Conservation (phyloP, 768 basidiomycete species). For the Sutorius australiensis region DNA sequence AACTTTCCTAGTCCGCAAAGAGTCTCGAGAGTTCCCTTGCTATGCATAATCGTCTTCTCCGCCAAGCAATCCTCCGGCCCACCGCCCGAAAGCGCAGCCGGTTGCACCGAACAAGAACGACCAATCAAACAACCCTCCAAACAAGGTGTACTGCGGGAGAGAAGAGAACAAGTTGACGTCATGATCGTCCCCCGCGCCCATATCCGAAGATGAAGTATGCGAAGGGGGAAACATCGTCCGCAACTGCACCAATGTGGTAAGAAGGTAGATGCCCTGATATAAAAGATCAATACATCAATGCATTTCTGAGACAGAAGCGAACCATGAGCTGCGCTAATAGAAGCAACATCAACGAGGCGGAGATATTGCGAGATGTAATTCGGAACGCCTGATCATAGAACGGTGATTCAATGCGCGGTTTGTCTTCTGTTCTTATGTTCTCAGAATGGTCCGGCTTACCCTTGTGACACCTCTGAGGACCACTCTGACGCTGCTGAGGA, state of each 20-base stretch:
- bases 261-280: slow-evolving; percentile 71
- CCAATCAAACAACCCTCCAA: slow-evolving; percentile 72
- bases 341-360: slow-evolving; percentile 73
- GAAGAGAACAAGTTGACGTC: slow-evolving; percentile 60
- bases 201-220: slow-evolving; percentile 16
- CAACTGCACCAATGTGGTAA: slow-evolving; percentile 79
- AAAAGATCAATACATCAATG: not conserved
- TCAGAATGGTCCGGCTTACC: slow-evolving; percentile 32
- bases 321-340: slow-evolving; percentile 84
- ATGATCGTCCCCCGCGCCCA: slow-evolving; percentile 5
- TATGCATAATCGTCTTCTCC: slow-evolving; percentile 16
- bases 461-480: slow-evolving; percentile 67
- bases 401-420: not conserved
- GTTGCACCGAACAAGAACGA: slow-evolving; percentile 61
- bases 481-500: slow-evolving; percentile 65
- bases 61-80: slow-evolving; percentile 43
- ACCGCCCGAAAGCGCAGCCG: slow-evolving; percentile 45
- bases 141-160: slow-evolving; percentile 69
- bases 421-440: not conserved
- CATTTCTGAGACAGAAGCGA: slow-evolving; percentile 15
- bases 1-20: slow-evolving; percentile 1
- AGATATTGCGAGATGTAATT: slow-evolving; percentile 64
- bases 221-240: slow-evolving; percentile 74
- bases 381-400: slow-evolving; percentile 45
- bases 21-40: not conserved